A percentile compares a stretch with the other conserved stretches of the same genome.
These are phyloP conservation scores for Aspergillus heteromorphus DNA, from an alignment of 495 filamentous ascomycete species.

Conservation along the genomic window DNA sequence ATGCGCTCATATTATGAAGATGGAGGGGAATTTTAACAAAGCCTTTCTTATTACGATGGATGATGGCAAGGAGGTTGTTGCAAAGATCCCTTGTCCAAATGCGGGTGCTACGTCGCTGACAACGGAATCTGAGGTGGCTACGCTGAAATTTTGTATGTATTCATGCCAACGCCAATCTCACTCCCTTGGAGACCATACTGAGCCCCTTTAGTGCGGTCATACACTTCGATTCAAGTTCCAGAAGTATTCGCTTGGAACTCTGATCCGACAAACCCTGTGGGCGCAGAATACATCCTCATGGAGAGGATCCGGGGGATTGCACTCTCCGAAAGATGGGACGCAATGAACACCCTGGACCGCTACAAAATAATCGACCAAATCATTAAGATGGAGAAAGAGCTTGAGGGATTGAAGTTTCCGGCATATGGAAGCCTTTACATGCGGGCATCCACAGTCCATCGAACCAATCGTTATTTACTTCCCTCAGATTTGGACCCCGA, in stretches of 20 bases:
- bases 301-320: conserved; percentile 21
- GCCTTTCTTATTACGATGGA: conserved; percentile 33
- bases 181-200: no score
- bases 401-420: conserved; percentile 17
- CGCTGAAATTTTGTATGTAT: conserved; percentile 29
- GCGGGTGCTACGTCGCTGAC: conserved; percentile 24
- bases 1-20: conserved; percentile 21
- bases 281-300: conserved; percentile 35
- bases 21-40: conserved; percentile 38
- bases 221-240: conserved; percentile 22
- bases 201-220: conserved; percentile 14
- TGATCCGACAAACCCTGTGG: conserved; percentile 23
- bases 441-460: conserved; percentile 10
- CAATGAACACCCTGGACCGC: conserved; percentile 9
- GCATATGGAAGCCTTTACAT: conserved; percentile 24
- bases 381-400: conserved; percentile 23
- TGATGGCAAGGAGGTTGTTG: conserved; percentile 29
- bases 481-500: conserved; percentile 12
- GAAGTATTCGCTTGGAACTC: conserved; percentile 24
- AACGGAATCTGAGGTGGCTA: conserved; percentile 39
- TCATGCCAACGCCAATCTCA: no score
- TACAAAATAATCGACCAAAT: conserved; percentile 23
- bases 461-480: conserved; percentile 5
- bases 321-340: conserved; percentile 17
- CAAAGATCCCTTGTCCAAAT: conserved; percentile 34